Evolutionary conservation across 768 basidiomycete species (phyloP).

Genomic region (Calocera viscosa): DNA sequence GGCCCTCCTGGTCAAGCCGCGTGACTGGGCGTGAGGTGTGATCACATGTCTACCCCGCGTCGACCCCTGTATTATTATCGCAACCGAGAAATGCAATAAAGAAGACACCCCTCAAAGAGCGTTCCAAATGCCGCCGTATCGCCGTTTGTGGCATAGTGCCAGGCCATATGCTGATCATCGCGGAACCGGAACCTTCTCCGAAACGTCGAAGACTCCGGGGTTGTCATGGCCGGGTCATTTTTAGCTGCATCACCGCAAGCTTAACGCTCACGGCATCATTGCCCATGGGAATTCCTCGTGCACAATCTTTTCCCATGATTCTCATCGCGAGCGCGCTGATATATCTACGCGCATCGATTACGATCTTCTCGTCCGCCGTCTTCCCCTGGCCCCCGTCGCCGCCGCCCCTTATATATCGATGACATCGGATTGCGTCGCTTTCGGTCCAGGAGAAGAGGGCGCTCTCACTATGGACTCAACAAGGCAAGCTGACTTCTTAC

Average conservation of each 20-base stretch:
- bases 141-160: background rate
- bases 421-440: too few species aligned
- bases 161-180: background rate
- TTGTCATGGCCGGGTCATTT: background rate
- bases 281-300: too few species aligned
- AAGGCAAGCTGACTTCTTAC: too few species aligned
- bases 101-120: background rate
- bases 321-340: too few species aligned
- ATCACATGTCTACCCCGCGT: background rate
- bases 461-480: too few species aligned
- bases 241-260: background rate
- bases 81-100: background rate
- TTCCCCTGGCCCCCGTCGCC: too few species aligned
- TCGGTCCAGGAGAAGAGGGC: too few species aligned
- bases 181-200: background rate
- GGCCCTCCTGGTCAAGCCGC: conserved; percentile 47
- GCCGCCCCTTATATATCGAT: too few species aligned
- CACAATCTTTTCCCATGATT: too few species aligned
- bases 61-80: background rate
- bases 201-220: background rate
- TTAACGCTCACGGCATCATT: background rate
- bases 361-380: too few species aligned
- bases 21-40: conserved; percentile 44
- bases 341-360: too few species aligned
- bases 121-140: background rate